phyloP scores from a whole-genome alignment of 2,329 filamentous ascomycete genomes.

The Raffaelea arxii region DNA sequence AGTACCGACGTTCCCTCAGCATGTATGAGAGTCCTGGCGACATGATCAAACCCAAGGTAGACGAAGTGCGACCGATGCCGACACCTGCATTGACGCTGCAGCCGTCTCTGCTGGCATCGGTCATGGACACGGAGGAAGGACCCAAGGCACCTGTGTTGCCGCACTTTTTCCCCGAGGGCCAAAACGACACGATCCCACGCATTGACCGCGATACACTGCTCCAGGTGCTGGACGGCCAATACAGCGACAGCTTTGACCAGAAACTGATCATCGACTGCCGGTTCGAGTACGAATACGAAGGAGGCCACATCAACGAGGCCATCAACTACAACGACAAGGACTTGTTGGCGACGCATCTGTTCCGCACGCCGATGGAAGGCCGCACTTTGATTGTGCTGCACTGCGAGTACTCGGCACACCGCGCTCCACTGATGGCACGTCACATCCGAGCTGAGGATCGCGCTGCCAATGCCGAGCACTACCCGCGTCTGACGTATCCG shows the following conservation, averaged over 20 bases:
- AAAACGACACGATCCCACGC: slow-evolving; percentile 77
- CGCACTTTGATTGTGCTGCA: slow-evolving; percentile 84
- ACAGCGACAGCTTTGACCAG: slow-evolving; percentile 64
- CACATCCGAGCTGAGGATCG: slow-evolving; percentile 86
- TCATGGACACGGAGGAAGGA: slow-evolving; percentile 71
- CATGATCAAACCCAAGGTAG: slow-evolving; percentile 69
- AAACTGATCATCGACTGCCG: slow-evolving; percentile 90
- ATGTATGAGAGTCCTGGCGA: slow-evolving; percentile 95
- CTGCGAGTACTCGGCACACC: slow-evolving; percentile 96
- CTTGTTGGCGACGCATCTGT: slow-evolving; percentile 67
- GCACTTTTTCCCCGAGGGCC: slow-evolving; percentile 71
- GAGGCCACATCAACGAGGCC: slow-evolving; percentile 87
- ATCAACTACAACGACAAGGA: slow-evolving; percentile 98
- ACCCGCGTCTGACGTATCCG: slow-evolving; percentile 85
- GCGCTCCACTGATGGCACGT: slow-evolving; percentile 92
- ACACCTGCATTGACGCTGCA: slow-evolving; percentile 17
- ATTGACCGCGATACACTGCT: slow-evolving; percentile 76
- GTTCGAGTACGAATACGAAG: slow-evolving; percentile 97
- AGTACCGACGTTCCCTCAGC: slow-evolving; percentile 85
- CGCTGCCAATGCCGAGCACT: slow-evolving; percentile 71
- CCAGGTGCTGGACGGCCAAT: slow-evolving; percentile 80
- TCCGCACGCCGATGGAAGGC: slow-evolving; percentile 54
- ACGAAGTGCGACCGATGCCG: slow-evolving; percentile 40
- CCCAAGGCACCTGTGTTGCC: slow-evolving; percentile 65
- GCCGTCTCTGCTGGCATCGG: slow-evolving; percentile 55